Evolutionary conservation across 208 protist species (phyloP).

Genomic region (Trypanosoma cruzi): DNA sequence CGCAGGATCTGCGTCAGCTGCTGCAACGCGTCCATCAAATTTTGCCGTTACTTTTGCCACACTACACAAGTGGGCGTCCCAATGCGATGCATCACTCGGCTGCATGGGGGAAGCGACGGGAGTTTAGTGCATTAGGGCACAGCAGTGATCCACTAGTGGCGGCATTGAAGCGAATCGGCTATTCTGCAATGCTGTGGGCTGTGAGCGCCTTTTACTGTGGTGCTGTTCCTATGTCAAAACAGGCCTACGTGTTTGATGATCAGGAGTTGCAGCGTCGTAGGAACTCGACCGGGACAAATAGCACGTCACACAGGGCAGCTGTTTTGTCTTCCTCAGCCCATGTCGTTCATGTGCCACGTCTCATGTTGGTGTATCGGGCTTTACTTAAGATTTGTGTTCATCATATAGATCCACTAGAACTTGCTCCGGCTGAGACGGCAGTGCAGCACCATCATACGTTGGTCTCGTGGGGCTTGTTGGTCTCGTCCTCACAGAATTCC

Average conservation of each 20-base stretch:
- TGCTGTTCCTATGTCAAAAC: slow-evolving; percentile 64
- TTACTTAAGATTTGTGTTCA: slow-evolving; percentile 65
- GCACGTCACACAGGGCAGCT: slow-evolving; percentile 70
- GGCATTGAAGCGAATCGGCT: slow-evolving; percentile 61
- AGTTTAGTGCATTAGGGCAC: background rate
- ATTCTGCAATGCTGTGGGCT: slow-evolving; percentile 75
- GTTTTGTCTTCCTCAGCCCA: slow-evolving; percentile 70
- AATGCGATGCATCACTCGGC: slow-evolving; percentile 70
- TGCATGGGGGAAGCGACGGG: slow-evolving; percentile 47
- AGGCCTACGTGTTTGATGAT: slow-evolving; percentile 55
- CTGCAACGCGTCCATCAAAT: slow-evolving; percentile 65
- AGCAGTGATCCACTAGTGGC: slow-evolving; percentile 44
- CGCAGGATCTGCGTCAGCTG: slow-evolving; percentile 58
- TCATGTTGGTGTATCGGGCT: slow-evolving; percentile 66
- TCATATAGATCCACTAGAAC: slow-evolving; percentile 76
- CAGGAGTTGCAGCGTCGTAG: slow-evolving; percentile 17
- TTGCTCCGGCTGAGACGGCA: slow-evolving; percentile 51
- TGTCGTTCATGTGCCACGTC: slow-evolving; percentile 41
- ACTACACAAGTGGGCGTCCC: slow-evolving; percentile 21
- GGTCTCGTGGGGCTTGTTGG: slow-evolving; percentile 77
- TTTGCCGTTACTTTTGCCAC: slow-evolving; percentile 45
- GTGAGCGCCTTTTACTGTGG: slow-evolving; percentile 84
- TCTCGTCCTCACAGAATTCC: slow-evolving; percentile 34
- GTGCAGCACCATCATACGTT: slow-evolving; percentile 68
- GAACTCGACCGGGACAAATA: slow-evolving; percentile 35